Evolutionary conservation across 257 asterid genomes (phyloP), one percentile per base, ranked within the genome.

Genomic region (Solanum clarkiae): DNA sequence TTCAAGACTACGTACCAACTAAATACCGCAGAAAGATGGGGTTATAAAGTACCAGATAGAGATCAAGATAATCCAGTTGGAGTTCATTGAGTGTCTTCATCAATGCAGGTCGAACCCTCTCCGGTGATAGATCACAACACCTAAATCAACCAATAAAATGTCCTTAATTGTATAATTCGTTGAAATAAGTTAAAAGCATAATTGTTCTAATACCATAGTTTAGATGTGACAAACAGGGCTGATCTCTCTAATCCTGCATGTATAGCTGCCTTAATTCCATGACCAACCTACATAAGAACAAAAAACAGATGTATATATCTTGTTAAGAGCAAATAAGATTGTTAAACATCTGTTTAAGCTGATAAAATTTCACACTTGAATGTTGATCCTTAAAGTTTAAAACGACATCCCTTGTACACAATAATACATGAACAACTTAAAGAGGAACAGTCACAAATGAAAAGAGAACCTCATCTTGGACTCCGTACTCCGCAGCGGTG

Each of bases 1-100:
- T 42, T 56, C 5, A 16, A 42, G 6, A 49, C 17, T 24, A 36
- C 42, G 4, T 36, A 26, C 0, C 3, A 56, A 74, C 22, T 5
- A 24, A 16, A 77, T 49, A 51, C 45, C 2, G 6, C 24, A 20
- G 7, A 55, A 32, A 36, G 6, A 51, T 6, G 9, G 12, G 40
- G 24, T 8, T 2, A n/a, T 60, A 44, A 8, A 65, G 45, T 91
- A 93, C 96, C 86, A 93, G 92, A 80, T 89, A 93, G 55, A 95
- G 94, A 86, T 95, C 97, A n/a, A 95, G 94, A 87, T 90, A 94
- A 59, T 92, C 97, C 6, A 89, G 93, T 87, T 90, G 91, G 86
- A 95, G 84, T 83, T 93, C 94, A n/a, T 62, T 32, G 10, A 93
- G 97, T 13, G 94, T 92, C 42, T 84, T 85, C 88, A 85, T 20